phyloP scores from a whole-genome alignment of 2,329 filamentous ascomycete species.

The Nectriaceae sp. region DNA sequence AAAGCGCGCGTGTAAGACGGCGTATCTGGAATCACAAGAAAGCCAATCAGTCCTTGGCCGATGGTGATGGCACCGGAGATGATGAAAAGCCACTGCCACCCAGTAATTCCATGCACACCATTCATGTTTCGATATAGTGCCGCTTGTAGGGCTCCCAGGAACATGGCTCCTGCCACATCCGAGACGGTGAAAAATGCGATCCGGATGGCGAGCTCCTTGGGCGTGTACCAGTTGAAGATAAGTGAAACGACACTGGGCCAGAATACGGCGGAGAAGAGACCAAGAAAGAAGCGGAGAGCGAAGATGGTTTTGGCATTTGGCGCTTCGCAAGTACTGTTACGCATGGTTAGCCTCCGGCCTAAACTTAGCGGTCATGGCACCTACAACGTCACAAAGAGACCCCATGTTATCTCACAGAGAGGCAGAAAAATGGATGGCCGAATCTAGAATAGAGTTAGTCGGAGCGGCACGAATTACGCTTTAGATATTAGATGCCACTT shows the following conservation, averaged over 20 bases:
- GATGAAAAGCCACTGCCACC: constrained; percentile 51
- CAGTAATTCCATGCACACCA: constrained; percentile 39
- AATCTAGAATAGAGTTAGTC: constrained; percentile 21
- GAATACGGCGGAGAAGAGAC: constrained; percentile 39
- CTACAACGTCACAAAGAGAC: constrained; percentile 29
- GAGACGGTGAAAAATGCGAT: constrained; percentile 47
- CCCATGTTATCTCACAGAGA: constrained; percentile 37
- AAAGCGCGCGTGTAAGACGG: constrained; percentile 32
- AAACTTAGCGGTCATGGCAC: no score
- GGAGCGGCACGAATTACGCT: not conserved
- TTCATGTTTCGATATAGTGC: constrained; percentile 44
- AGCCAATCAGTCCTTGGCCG: constrained; percentile 40
- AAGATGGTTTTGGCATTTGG: constrained; percentile 39
- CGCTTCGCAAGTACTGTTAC: constrained; percentile 30
- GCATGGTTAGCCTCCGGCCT: constrained; percentile 7
- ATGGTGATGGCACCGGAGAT: constrained; percentile 46
- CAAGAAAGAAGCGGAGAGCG: constrained; percentile 46
- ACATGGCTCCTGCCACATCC: constrained; percentile 46
- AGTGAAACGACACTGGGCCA: constrained; percentile 41
- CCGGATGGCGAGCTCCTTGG: constrained; percentile 41
- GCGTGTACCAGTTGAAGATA: constrained; percentile 47
- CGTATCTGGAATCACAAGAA: constrained; percentile 39
- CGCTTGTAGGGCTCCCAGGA: constrained; percentile 45
- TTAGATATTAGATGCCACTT: fast-evolving
- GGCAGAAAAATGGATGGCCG: constrained; percentile 43